Evolutionary conservation across 2,329 filamentous ascomycete species (phyloP), one percentile per base, ranked within the genome.

Genomic region (Aspergillus eucalypticola): DNA sequence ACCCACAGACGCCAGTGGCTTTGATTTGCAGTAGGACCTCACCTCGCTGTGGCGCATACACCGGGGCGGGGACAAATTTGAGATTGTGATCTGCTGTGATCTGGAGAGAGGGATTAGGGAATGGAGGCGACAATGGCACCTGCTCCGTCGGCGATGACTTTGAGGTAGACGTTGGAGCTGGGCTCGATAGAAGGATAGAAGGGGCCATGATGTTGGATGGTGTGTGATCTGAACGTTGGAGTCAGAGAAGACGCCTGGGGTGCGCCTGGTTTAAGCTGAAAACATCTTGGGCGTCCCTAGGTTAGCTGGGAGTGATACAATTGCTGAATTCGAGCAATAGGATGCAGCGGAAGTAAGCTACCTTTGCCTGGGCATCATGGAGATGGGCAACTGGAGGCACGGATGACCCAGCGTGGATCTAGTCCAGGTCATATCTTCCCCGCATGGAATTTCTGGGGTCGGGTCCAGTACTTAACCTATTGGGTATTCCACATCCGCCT

Each of bases 1-100:
- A 86, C 80, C 87, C 86, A 73, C 87, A 89, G 39, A 89, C 85
- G 46, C 86, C 86, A 3, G 86, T 88, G 1, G 82, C 81, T 69
- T 86, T 87, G 65, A 89, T 80, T 61, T 88, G 86, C 8, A 89
- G 66, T 1, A 88, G 73, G 1, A 85, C 86, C 64, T 88, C 83
- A 15, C 82, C 83, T 6, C 75, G 73, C 6, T 77, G 75, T 3
- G 86, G 86, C 27, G 78, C 79, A 64, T 82, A 79, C 2, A 88
- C 81, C 6, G 86, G 85, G 1, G 83, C 84, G 48, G 88, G 81
- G 27, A 83, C 78, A 11, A 80, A 70, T 68, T 87, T 86, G 57
- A 88, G 69, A 5, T 78, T 77, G 67, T 88, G 86, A 67, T 88
- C 84, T 49, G 82, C 83, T 0, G 86, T 88, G 15, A 87, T 83